phyloP scores from a whole-genome alignment of 306 rosid species.

The Rosa multiflora region DNA sequence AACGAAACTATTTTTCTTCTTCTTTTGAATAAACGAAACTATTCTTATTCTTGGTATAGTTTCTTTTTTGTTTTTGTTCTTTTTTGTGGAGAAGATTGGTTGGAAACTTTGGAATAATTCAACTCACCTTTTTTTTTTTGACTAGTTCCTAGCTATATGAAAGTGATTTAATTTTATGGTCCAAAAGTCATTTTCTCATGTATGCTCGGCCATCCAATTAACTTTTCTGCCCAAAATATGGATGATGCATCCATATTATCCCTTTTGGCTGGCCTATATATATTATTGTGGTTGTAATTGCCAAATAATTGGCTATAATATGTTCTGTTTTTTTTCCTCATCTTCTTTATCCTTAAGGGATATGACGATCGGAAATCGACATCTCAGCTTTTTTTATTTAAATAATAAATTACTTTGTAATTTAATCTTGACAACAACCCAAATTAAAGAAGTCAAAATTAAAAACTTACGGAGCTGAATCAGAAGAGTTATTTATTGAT shows the following conservation, averaged over 20 bases:
- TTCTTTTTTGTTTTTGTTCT: background rate
- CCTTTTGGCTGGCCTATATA: background rate
- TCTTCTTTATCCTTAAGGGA: background rate
- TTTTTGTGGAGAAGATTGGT: background rate
- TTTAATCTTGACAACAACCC: too few relatives aligned
- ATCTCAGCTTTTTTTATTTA: background rate
- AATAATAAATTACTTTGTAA: too few relatives aligned
- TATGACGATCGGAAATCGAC: background rate
- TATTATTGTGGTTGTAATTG: background rate
- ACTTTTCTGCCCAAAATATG: too few relatives aligned
- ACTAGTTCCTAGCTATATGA: background rate
- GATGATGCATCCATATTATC: background rate
- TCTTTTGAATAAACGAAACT: too few relatives aligned
- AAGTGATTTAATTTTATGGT: background rate
- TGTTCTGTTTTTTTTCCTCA: background rate
- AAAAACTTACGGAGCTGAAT: too few relatives aligned
- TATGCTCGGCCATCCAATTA: background rate
- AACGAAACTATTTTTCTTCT: too few relatives aligned
- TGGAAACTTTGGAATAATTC: background rate
- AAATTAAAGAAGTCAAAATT: too few relatives aligned
- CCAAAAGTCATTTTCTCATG: background rate
- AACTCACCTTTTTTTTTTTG: background rate
- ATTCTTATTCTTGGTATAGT: background rate
- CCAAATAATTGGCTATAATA: background rate
- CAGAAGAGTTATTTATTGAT: too few relatives aligned